Base-by-base conservation (phyloP, 352 stramenopile genomes). In the Pythium apleroticum region DNA sequence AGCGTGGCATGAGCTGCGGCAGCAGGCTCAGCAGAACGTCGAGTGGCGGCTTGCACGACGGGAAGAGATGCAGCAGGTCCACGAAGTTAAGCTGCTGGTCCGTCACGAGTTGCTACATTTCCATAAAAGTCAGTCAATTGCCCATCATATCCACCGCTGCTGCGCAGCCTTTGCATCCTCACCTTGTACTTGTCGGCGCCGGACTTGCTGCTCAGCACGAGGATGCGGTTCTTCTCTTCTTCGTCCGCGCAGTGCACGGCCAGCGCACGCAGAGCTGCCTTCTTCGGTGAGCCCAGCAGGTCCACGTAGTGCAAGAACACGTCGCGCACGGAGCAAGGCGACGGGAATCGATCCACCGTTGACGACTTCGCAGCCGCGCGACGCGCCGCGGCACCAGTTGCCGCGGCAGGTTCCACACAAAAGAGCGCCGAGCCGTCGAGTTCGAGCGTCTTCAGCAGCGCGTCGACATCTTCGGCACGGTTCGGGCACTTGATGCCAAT, bases 61-160 rank as follows among this genome's bases (percentile, higher is more conserved):
- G 92, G 68, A 98, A 98, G 9, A 97, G 72, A 53, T 85, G 69
- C 12, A 99, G 70, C 22, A 99, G 60, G 66, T 99, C 95, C 25
- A 97, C 71, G 30, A 98, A 75, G 20, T 86, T 95, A 15, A 97
- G 69, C 37, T 89, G 80, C 69, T 98, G 94, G 33, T 92, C 80
- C 19, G 88, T 74, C 20, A 99, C 74, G 66, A 96, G 97, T 19
- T 49, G 66, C 62, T 93, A 46, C 48, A 4, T 8, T 28, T 28
- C 19, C 41, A 80, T 77, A 39, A 77, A 61, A 52, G 28, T 30
- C 20, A 31, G 28, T 30, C 35, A 57, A 43, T 24, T 19, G 7
- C 22, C 37, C 8, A 37, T 25, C 25, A 41, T n/a, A 41, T 12
- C 35, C 35, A 41, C 4, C 35, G 14, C 35, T 33, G 9, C 30